Base-by-base conservation (phyloP, 2,329 filamentous ascomycete genomes). In the Sclerotinia minor region DNA sequence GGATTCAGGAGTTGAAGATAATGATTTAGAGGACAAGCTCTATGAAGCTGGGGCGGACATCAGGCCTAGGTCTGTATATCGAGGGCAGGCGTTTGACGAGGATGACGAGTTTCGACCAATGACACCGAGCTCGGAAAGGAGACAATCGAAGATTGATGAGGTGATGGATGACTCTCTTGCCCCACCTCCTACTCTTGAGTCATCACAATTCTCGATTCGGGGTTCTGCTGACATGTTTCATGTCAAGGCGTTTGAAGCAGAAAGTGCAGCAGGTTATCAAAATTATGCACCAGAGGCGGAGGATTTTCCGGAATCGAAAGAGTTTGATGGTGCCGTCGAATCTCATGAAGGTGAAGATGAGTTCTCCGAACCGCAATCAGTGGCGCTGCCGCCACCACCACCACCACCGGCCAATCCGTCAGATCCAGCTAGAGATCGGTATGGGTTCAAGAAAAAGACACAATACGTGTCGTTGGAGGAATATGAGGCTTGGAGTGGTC, bases 371-470 rank as follows among this genome's bases (percentile, higher is more conserved):
- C 60, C 69, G 32, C 47, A 69, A 1, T 15, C 57, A 45, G 47
- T 54, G 11, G 67, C 55, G 49, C 61, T 54, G 11, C 67, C 55
- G 49, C 61, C 70, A 1, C 73, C 71, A 17, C 70, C 70, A 2
- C 73, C 70, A 2, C 73, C 71, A n/a, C 67, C 69, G 63, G 53
- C 67, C 52, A 44, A 64, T 47, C 58, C 67, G 2, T 50, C 68
- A 15, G 63, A 41, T 54, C 72, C 71, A 57, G 75, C 73, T 5
- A 87, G 93, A 65, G 94, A 97, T 77, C 86, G 92, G 21, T 97
- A 97, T 75, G 94, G 94, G 4, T 98, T 98, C 81, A 92, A 92
- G 72, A 98, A 97, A 78, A 85, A 87, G 49, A 94, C 89, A 52
- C 89, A 94, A 72, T 89, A 96, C 75, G 84, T 97, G 70, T 90